Conservation (phyloP, 2,329 filamentous ascomycete genomes). For the Ophiosphaerella herpotricha region DNA sequence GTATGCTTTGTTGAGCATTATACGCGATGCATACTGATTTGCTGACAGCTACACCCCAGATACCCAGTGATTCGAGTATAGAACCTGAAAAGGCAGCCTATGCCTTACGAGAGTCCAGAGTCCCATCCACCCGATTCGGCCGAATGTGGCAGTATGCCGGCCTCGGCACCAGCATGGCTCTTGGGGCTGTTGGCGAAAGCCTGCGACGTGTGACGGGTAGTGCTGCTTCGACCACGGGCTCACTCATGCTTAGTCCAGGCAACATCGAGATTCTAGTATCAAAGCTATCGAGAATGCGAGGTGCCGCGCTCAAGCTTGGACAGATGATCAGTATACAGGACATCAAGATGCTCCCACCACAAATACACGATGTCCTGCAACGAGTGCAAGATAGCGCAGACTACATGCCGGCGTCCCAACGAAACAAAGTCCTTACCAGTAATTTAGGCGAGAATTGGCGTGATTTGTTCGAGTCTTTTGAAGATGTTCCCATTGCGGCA, state of each 20-base stretch:
- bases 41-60: conserved; percentile 52
- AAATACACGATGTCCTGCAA: conserved; percentile 87
- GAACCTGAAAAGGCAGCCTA: conserved; percentile 55
- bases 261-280: conserved; percentile 94
- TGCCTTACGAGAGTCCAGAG: conserved; percentile 82
- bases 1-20: conserved; percentile 19
- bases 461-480: conserved; percentile 79
- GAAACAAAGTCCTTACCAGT: conserved; percentile 76
- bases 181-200: conserved; percentile 85
- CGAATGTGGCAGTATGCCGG: conserved; percentile 95
- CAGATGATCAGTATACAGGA: conserved; percentile 99
- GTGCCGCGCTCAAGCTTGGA: conserved; percentile 93
- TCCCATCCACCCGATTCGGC: conserved; percentile 84
- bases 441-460: conserved; percentile 88
- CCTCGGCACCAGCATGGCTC: conserved; percentile 91
- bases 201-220: conserved; percentile 79
- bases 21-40: conserved; percentile 45
- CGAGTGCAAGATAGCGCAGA: conserved; percentile 95
- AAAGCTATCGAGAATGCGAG: conserved; percentile 93
- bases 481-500: conserved; percentile 89
- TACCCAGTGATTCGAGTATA: conserved; percentile 28
- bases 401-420: conserved; percentile 95
- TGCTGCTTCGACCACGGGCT: conserved; percentile 62
- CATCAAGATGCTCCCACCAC: conserved; percentile 86
- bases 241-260: conserved; percentile 80